Evolutionary conservation across 306 rosid species (phyloP).

Genomic region (Gleditsia sinensis): DNA sequence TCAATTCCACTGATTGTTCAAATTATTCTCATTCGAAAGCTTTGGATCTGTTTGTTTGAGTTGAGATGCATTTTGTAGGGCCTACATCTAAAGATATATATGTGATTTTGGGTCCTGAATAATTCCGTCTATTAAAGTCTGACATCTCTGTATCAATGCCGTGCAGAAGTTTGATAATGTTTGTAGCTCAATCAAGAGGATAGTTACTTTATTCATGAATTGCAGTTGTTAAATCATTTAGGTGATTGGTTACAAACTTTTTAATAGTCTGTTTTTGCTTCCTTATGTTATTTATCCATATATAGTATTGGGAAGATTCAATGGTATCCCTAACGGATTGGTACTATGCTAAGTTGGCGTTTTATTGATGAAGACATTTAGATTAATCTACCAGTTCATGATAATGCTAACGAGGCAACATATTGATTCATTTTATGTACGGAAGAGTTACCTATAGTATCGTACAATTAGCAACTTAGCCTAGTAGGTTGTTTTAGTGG

Average conservation of each 20-base stretch:
- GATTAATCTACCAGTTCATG: too few species aligned
- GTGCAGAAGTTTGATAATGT: neutral
- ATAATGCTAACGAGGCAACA: too few species aligned
- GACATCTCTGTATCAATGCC: neutral
- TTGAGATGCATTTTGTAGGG: neutral
- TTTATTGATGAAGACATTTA: too few species aligned
- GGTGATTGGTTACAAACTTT: neutral
- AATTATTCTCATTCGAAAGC: slow-evolving; percentile 26
- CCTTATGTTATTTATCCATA: neutral
- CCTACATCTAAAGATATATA: neutral
- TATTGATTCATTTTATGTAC: too few species aligned
- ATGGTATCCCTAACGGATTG: neutral
- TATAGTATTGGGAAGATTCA: neutral
- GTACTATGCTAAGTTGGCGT: neutral
- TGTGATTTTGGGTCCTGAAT: neutral
- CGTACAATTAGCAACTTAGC: too few species aligned
- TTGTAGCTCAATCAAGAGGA: neutral
- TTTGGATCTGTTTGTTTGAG: slow-evolving; percentile 22
- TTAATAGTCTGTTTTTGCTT: neutral
- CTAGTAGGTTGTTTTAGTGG: too few species aligned
- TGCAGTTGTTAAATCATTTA: neutral
- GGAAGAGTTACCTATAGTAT: too few species aligned
- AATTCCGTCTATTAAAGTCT: neutral
- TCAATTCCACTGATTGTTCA: slow-evolving; percentile 25
- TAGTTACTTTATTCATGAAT: neutral